A percentile compares a stretch with the other conserved stretches of the same genome.
These are phyloP conservation scores for Phytophthora kernoviae DNA, from an alignment of 352 stramenopile species.

Conservation along the genomic window DNA sequence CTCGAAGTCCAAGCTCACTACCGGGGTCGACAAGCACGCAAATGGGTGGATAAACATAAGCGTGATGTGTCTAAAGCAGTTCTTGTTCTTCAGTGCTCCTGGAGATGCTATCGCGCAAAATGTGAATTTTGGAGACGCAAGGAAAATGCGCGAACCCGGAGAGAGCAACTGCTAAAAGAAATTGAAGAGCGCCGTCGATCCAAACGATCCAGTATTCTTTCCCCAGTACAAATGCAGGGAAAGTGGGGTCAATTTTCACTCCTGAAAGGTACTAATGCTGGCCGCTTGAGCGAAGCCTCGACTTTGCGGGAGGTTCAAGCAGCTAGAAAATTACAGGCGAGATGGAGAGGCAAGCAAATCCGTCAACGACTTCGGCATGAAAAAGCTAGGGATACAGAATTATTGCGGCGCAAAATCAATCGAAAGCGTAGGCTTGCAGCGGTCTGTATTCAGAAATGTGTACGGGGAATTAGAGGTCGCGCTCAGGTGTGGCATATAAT, in stretches of 20 bases:
- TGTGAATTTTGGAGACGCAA: constrained; percentile 7
- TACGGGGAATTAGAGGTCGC: constrained; percentile 60
- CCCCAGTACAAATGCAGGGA: constrained; percentile 25
- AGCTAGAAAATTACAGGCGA: constrained; percentile 50
- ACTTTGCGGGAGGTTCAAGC: constrained; percentile 30
- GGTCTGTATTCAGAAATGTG: constrained; percentile 58
- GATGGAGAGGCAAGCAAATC: constrained; percentile 50
- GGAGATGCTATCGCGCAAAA: constrained; percentile 47
- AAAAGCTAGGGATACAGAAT: constrained; percentile 39
- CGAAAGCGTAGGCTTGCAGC: constrained; percentile 39
- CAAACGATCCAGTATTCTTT: constrained; percentile 21
- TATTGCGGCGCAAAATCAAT: constrained; percentile 35
- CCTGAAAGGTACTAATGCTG: constrained; percentile 2
- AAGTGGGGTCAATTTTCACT: constrained; percentile 34
- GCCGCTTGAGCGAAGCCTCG: constrained; percentile 3
- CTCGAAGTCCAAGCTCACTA: constrained; percentile 59
- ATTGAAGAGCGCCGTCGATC: constrained; percentile 27
- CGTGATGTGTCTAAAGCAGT: constrained; percentile 28
- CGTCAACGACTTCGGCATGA: constrained; percentile 48
- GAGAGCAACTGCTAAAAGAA: constrained; percentile 25
- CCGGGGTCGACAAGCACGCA: constrained; percentile 44
- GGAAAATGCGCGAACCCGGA: constrained; percentile 10
- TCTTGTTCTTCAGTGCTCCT: constrained; percentile 51
- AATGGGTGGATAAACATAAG: constrained; percentile 30
- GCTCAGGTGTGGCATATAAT: constrained; percentile 41